A percentile compares a stretch with the other conserved stretches of the same genome.
These are phyloP conservation scores for Colletotrichum lupini DNA, from an alignment of 2,329 filamentous ascomycete species.

Conservation along the genomic window DNA sequence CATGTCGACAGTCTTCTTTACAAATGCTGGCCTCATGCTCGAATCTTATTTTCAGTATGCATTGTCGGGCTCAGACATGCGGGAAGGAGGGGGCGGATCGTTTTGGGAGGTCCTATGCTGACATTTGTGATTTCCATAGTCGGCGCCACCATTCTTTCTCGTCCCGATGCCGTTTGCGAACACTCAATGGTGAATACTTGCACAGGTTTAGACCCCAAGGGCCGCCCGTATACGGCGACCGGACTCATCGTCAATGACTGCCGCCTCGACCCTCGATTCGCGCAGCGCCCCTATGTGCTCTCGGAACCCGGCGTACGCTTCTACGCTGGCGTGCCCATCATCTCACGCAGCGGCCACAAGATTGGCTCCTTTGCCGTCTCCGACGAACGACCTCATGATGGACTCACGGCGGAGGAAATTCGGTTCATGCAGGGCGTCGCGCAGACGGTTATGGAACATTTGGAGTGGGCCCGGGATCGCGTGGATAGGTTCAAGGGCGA, in stretches of 20 bases:
- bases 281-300: constrained; percentile 45
- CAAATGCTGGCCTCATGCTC: not conserved
- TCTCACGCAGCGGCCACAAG: constrained; percentile 62
- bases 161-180: constrained; percentile 48
- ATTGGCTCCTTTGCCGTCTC: constrained; percentile 71
- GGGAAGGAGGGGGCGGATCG: not conserved
- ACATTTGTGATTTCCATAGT: constrained; percentile 14
- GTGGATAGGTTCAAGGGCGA: constrained; percentile 64
- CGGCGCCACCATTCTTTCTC: constrained; percentile 41
- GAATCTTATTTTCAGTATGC: not conserved
- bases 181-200: constrained; percentile 40
- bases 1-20: not conserved
- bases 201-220: constrained; percentile 40
- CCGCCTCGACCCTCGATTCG: constrained; percentile 46
- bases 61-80: not conserved
- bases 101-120: constrained; percentile 15
- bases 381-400: constrained; percentile 65
- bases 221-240: constrained; percentile 42
- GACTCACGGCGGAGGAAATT: constrained; percentile 58
- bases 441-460: constrained; percentile 67
- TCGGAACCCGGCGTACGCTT: constrained; percentile 48
- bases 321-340: constrained; percentile 65
- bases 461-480: constrained; percentile 65
- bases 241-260: constrained; percentile 45
- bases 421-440: constrained; percentile 68